Conservation (phyloP, 495 filamentous ascomycete genomes). For the Penicillium simplicissimum region DNA sequence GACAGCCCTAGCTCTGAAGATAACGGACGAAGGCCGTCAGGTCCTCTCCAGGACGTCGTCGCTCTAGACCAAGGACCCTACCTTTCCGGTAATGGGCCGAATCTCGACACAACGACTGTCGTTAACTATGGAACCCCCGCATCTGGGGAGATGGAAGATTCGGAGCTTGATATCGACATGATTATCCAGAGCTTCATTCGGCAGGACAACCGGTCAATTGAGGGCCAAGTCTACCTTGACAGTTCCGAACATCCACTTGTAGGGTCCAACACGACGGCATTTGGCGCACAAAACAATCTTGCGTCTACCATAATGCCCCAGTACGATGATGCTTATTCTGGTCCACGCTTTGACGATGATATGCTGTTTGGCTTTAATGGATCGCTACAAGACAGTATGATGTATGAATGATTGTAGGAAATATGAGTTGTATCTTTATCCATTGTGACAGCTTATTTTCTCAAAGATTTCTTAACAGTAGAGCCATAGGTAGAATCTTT, state of each 20-base stretch:
- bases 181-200: conserved; percentile 39
- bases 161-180: conserved; percentile 35
- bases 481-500: no score
- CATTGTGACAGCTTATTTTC: no score
- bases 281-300: not conserved
- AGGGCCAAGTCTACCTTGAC: conserved; percentile 6
- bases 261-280: not conserved
- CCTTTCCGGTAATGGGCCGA: not conserved
- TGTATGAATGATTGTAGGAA: conserved; percentile 4
- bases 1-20: not conserved
- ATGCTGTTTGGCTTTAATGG: conserved; percentile 34
- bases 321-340: conserved; percentile 5
- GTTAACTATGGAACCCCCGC: conserved; percentile 12
- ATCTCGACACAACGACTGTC: not conserved
- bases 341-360: conserved; percentile 17
- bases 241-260: not conserved
- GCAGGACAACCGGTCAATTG: conserved; percentile 13
- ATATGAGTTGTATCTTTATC: no score
- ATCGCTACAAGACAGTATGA: conserved; percentile 24
- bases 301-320: not conserved
- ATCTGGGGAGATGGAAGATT: conserved; percentile 18
- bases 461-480: no score
- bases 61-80: not conserved
- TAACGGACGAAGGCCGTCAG: not conserved
- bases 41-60: not conserved